These are phyloP conservation scores for Euphrasia confusa DNA, from an alignment of 257 asterid genomes.

Conservation along the genomic window DNA sequence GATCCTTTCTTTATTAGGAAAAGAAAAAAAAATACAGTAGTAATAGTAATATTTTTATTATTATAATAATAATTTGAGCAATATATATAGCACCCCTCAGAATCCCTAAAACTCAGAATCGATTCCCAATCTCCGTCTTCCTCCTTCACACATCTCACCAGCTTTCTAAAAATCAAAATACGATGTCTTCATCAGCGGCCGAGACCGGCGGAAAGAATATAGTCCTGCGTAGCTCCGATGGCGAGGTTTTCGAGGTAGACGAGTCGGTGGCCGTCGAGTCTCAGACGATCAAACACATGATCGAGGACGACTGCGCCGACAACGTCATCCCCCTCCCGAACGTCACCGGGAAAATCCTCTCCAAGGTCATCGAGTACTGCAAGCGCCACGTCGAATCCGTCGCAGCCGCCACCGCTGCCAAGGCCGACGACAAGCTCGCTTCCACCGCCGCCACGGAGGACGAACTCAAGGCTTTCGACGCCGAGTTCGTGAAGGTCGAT, in stretches of 20 bases:
- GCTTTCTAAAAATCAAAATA: neutral
- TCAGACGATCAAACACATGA: slow-evolving; percentile 40
- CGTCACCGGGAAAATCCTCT: slow-evolving; percentile 33
- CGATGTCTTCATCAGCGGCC: slow-evolving; percentile 20
- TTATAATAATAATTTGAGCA: no score
- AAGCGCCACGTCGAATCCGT: slow-evolving; percentile 31
- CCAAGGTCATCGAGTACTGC: slow-evolving; percentile 49
- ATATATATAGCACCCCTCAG: no score
- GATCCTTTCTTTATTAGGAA: no score
- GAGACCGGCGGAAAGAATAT: slow-evolving; percentile 24
- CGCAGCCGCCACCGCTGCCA: neutral
- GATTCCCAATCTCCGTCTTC: no score
- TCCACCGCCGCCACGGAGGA: no score
- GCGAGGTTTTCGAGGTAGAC: slow-evolving; percentile 35
- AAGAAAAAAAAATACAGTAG: no score
- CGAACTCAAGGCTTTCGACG: no score
- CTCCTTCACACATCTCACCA: no score
- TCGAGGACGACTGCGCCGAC: slow-evolving; percentile 33
- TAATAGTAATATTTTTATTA: no score
- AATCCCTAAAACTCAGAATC: no score
- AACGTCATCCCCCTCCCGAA: slow-evolving; percentile 33
- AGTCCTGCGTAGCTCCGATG: slow-evolving; percentile 34
- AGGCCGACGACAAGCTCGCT: no score
- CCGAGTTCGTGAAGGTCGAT: no score
- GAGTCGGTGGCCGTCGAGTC: slow-evolving; percentile 36